Evolutionary conservation across 345 rosid species (phyloP).

Genomic region (Brassica rapa): DNA sequence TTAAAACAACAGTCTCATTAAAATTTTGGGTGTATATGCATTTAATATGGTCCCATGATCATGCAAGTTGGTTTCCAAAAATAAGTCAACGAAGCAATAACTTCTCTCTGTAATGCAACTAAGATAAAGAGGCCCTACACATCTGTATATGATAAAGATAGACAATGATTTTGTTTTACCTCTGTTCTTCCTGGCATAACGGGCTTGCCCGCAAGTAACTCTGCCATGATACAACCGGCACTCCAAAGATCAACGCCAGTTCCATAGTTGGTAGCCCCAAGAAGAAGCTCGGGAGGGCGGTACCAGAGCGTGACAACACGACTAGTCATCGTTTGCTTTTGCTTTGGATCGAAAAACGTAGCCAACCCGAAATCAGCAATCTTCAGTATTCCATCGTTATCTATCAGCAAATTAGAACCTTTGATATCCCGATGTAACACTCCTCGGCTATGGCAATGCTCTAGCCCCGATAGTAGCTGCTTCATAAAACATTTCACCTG

Average conservation of each 20-base stretch:
- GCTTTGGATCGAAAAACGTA: conserved; percentile 61
- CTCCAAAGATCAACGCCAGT: conserved; percentile 90
- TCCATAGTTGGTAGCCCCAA: conserved; percentile 76
- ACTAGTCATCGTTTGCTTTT: conserved; percentile 74
- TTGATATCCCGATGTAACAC: neutral
- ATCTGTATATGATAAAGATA: conserved; percentile 2
- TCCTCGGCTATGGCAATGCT: neutral
- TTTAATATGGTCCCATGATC: conserved; percentile 21
- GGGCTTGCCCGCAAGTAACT: conserved; percentile 82
- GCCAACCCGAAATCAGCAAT: conserved; percentile 94
- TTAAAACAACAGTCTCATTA: neutral
- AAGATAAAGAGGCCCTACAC: conserved; percentile 5
- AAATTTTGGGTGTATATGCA: neutral
- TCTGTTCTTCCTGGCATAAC: conserved; percentile 91
- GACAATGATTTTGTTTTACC: conserved; percentile 48
- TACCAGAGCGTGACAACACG: conserved; percentile 97
- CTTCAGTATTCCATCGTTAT: conserved; percentile 77
- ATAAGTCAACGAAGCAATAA: conserved; percentile 9
- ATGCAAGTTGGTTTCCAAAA: neutral
- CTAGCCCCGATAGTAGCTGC: neutral
- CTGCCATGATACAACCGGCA: conserved; percentile 92
- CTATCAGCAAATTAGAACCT: conserved; percentile 45
- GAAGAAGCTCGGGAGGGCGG: conserved; percentile 93
- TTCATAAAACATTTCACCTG: neutral
- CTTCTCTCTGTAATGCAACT: conserved; percentile 8